These are phyloP conservation scores for Persicaria maculosa DNA, from an alignment of 148 eudicot genomes.

Conservation along the genomic window DNA sequence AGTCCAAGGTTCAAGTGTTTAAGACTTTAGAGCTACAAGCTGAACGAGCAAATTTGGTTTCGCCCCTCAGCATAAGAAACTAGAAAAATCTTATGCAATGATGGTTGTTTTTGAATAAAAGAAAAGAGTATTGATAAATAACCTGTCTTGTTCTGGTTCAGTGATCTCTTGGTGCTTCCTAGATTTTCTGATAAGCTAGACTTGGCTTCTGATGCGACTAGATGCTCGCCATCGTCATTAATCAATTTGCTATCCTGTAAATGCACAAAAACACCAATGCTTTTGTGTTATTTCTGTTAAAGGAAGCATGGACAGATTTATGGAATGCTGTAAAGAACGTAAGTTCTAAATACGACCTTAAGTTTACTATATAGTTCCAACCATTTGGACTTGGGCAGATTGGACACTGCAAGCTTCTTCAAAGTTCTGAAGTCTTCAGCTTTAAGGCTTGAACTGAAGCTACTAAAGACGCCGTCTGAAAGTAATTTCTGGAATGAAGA, in stretches of 20 bases:
- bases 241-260: conserved; percentile 43
- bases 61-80: not conserved
- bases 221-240: conserved; percentile 23
- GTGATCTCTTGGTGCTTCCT: conserved; percentile 20
- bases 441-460: conserved; percentile 37
- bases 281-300: not conserved
- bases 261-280: conserved; percentile 13
- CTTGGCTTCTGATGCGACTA: conserved; percentile 33
- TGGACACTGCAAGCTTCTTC: conserved; percentile 58
- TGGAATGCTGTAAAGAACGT: conserved; percentile 8
- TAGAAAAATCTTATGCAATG: not conserved
- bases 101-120: not conserved
- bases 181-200: conserved; percentile 29
- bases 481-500: conserved; percentile 71
- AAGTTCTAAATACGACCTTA: conserved; percentile 36
- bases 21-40: not conserved
- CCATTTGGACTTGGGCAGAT: conserved; percentile 63
- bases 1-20: not conserved
- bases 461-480: conserved; percentile 71
- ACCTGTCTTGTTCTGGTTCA: conserved; percentile 6
- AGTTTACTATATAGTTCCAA: conserved; percentile 58
- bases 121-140: not conserved
- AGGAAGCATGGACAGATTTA: not conserved
- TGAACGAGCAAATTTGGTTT: not conserved
- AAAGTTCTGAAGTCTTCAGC: conserved; percentile 49